Evolutionary conservation across 2,329 filamentous ascomycete genomes (phyloP), one percentile per base, ranked within the genome.

Genomic region (Aspergillus ochraceoroseus): DNA sequence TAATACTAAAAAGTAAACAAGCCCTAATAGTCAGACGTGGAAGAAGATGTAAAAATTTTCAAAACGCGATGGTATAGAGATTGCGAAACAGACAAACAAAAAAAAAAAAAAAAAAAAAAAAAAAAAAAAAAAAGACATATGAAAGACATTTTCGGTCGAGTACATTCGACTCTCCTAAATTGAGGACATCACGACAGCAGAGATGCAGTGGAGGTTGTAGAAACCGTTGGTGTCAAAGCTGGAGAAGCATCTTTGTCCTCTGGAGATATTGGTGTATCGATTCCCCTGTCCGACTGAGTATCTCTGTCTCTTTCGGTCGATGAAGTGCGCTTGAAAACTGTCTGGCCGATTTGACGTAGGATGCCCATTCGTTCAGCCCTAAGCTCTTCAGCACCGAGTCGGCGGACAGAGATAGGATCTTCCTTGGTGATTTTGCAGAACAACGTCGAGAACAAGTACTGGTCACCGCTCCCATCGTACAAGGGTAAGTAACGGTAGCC

Each of bases 401-500:
- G 60, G 27, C 61, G 60, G 17, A 72, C 64, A 22, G 71, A 62
- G 17, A 73, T 54, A 14, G 70, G 64, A 4, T 74, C 70, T 45
- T 77, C 70, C 50, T 80, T 84, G 52, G 81, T 81, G 67, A 96
- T 85, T 57, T 82, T 83, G 70, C 89, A 95, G 65, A 96, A 95
- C 11, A 98, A 73, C 7, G 88, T 94, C 2, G 92, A 95, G 67
- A 95, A 95, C 29, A 95, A 75, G 62, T 94, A 96, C 55, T 89
- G 87, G 55, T 95, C 89, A 46, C 89, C 92, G 48, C 87, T 85
- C 41, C 80, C 77, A 66, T 96, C 89, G 63, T 87, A 84, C 11
- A 98, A 74, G 7, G 90, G 92, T 38, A 96, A 73, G 46, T 94
- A 94, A 47, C 90, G 87, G 64, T 92, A 96, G 18, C 92, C 92